These are phyloP conservation scores for Priceomyces carsonii DNA, from an alignment of 805 yeast species.

Conservation along the genomic window DNA sequence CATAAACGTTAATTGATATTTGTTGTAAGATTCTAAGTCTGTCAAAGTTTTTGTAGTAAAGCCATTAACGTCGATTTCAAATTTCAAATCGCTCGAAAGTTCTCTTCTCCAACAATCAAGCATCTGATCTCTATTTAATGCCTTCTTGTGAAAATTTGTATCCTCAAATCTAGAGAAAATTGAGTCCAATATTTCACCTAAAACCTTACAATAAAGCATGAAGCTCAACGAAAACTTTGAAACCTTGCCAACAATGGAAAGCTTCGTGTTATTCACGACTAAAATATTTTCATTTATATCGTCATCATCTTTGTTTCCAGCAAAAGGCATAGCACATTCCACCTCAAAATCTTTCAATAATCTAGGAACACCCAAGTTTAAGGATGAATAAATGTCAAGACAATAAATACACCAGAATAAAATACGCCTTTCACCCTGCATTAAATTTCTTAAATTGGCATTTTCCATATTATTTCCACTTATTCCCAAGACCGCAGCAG, in stretches of 20 bases:
- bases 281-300: constrained; percentile 56
- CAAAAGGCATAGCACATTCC: constrained; percentile 81
- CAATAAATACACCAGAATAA: constrained; percentile 83
- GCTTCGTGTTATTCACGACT: constrained; percentile 57
- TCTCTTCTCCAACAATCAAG: constrained; percentile 80
- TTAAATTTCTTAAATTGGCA: constrained; percentile 54
- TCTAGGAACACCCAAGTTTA: constrained; percentile 81
- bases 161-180: constrained; percentile 61
- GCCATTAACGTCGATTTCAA: constrained; percentile 65
- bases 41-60: constrained; percentile 34
- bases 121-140: constrained; percentile 54
- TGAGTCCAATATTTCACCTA: constrained; percentile 72
- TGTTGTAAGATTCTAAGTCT: constrained; percentile 25
- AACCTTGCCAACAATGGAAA: constrained; percentile 71
- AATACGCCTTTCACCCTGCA: constrained; percentile 80
- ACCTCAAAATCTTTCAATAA: constrained; percentile 77
- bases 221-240: constrained; percentile 60
- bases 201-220: constrained; percentile 68
- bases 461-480: constrained; percentile 31
- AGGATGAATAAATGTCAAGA: constrained; percentile 72
- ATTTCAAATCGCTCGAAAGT: constrained; percentile 58
- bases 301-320: constrained; percentile 42
- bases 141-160: constrained; percentile 24
- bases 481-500: constrained; percentile 77
- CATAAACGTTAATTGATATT: constrained; percentile 54